phyloP scores from a whole-genome alignment of 176 grass and related monocot species.

The Bothriochloa decipiens region DNA sequence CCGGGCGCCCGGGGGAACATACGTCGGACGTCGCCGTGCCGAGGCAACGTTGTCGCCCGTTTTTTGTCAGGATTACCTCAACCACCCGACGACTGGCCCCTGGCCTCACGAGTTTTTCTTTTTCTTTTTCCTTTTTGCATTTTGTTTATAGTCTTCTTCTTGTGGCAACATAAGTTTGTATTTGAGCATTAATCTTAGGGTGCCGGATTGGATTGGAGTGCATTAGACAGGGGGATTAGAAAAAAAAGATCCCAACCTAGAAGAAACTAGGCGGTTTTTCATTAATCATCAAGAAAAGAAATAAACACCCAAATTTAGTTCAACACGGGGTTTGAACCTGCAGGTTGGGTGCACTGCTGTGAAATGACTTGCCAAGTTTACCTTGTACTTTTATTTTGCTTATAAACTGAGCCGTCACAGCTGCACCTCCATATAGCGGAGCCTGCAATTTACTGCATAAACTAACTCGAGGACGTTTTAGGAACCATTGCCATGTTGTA shows the following conservation, averaged over 20 bases:
- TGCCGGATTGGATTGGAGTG: not conserved
- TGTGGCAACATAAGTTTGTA: slow-evolving; percentile 44
- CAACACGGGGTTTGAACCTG: too few species aligned
- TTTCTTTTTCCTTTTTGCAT: not conserved
- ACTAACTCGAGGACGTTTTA: too few species aligned
- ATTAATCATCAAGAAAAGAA: too few species aligned
- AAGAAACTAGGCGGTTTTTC: too few species aligned
- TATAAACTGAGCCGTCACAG: not conserved
- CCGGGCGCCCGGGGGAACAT: not conserved
- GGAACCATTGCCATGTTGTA: too few species aligned
- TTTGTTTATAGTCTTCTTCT: not conserved
- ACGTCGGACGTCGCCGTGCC: not conserved
- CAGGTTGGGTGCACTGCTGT: too few species aligned
- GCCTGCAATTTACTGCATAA: not conserved
- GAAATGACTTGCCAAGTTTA: slow-evolving; percentile 35
- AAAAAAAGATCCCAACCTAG: too few species aligned
- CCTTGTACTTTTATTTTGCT: not conserved
- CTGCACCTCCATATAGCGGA: not conserved
- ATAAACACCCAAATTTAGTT: too few species aligned
- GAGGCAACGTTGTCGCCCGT: slow-evolving; percentile 35
- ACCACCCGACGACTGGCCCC: slow-evolving; percentile 24
- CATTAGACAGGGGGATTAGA: too few species aligned
- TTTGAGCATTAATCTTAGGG: slow-evolving; percentile 20
- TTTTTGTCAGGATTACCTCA: slow-evolving; percentile 55
- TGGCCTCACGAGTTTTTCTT: not conserved